Percentiles rank a stretch among this genome's conserved stretches.
phyloP scores from a whole-genome alignment of 169 alveolate genomes.

The Perkinsus marinus region DNA sequence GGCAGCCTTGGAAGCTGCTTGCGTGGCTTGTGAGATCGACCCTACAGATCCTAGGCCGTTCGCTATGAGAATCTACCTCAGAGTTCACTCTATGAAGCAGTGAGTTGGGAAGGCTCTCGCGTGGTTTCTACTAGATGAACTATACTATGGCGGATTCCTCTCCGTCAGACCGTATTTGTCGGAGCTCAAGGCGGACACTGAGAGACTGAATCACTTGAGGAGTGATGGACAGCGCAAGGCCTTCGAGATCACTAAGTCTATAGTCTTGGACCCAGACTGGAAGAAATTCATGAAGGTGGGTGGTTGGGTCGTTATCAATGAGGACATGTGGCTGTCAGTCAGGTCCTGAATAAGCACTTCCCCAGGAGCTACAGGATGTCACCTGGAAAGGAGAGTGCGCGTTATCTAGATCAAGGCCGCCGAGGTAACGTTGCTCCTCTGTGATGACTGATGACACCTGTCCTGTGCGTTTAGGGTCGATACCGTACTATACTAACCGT shows the following conservation, averaged over 20 bases:
- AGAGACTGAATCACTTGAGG: not conserved
- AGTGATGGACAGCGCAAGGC: not conserved
- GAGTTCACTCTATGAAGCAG: not conserved
- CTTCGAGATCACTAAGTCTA: not conserved
- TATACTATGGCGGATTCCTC: too few relatives aligned
- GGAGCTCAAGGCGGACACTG: not conserved
- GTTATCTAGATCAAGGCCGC: not conserved
- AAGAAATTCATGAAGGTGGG: not conserved
- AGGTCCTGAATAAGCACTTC: not conserved
- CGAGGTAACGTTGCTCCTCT: too few relatives aligned
- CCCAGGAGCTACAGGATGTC: not conserved
- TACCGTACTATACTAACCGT: not conserved
- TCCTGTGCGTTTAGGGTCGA: too few relatives aligned
- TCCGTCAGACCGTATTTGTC: not conserved
- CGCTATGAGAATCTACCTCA: not conserved
- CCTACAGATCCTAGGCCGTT: not conserved
- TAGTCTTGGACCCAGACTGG: not conserved
- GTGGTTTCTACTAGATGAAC: too few relatives aligned
- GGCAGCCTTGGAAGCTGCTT: not conserved
- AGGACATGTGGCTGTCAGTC: too few relatives aligned
- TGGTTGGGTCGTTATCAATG: not conserved
- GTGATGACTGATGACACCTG: too few relatives aligned
- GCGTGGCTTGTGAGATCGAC: not conserved
- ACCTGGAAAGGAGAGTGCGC: not conserved
- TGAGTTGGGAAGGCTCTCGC: too few relatives aligned